phyloP scores from a whole-genome alignment of 306 rosid species.

The Inga oerstediana region DNA sequence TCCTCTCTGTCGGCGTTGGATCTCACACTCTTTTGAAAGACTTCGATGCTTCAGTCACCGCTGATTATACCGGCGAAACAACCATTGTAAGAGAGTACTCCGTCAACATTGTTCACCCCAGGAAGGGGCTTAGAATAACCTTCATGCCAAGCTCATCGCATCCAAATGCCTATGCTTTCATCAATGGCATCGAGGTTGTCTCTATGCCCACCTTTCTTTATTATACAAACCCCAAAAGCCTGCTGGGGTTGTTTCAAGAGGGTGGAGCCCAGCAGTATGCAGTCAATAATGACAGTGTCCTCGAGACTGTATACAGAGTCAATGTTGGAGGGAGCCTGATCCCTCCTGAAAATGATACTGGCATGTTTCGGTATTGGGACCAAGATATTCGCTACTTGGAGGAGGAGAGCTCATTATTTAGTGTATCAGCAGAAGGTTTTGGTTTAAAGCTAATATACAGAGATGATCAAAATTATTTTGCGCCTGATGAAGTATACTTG shows the following conservation, averaged over 20 bases:
- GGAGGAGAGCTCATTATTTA: too few species aligned
- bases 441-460: too few species aligned
- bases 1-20: constrained; percentile 47
- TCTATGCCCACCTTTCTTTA: background rate
- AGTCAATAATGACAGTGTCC: background rate
- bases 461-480: too few species aligned
- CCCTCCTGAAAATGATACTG: background rate
- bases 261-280: background rate
- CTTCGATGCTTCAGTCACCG: constrained; percentile 39
- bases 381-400: background rate
- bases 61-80: accelerated
- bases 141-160: constrained; percentile 35
- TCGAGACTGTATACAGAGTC: too few species aligned
- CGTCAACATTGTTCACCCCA: constrained; percentile 8
- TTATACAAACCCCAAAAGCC: background rate
- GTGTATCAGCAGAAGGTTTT: accelerated
- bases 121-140: constrained; percentile 24
- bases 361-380: background rate
- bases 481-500: too few species aligned
- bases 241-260: background rate
- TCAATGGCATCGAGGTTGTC: constrained; percentile 24
- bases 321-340: background rate
- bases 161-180: constrained; percentile 42
- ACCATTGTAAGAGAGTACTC: constrained; percentile 19
- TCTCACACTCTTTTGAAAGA: constrained; percentile 41